A percentile compares a stretch with the other conserved stretches of the same genome.
Evolutionary conservation across 2,329 filamentous ascomycete species (phyloP).

Genomic region (Trichophyton benhamiae): DNA sequence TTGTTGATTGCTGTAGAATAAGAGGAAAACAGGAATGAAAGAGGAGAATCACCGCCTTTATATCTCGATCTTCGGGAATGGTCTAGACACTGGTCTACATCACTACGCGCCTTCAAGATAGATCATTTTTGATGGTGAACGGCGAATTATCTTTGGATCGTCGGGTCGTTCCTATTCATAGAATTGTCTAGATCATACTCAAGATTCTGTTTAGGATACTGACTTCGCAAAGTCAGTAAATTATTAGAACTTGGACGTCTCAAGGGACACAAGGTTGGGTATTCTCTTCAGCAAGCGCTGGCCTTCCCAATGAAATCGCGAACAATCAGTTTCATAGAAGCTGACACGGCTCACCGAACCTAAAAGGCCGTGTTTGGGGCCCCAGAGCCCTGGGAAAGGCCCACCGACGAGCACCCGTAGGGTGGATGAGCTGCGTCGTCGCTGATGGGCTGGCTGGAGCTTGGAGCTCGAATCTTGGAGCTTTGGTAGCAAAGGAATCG

Average conservation of each 20-base stretch:
- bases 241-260: background rate
- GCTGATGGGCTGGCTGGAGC: background rate
- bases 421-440: background rate
- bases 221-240: background rate
- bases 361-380: background rate
- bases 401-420: background rate
- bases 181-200: background rate
- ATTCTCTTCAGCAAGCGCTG: background rate
- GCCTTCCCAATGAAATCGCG: background rate
- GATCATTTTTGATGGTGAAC: background rate
- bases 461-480: background rate
- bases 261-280: background rate
- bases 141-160: background rate
- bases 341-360: background rate
- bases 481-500: background rate
- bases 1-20: conserved; percentile 1
- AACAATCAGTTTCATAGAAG: background rate
- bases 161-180: background rate
- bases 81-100: background rate
- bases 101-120: background rate
- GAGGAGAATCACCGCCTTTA: background rate
- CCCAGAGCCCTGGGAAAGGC: background rate
- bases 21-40: conserved; percentile 3
- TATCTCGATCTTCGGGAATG: background rate
- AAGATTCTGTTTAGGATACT: background rate